Evolutionary conservation across 306 rosid genomes (phyloP).

Genomic region (Corylus heterophylla): DNA sequence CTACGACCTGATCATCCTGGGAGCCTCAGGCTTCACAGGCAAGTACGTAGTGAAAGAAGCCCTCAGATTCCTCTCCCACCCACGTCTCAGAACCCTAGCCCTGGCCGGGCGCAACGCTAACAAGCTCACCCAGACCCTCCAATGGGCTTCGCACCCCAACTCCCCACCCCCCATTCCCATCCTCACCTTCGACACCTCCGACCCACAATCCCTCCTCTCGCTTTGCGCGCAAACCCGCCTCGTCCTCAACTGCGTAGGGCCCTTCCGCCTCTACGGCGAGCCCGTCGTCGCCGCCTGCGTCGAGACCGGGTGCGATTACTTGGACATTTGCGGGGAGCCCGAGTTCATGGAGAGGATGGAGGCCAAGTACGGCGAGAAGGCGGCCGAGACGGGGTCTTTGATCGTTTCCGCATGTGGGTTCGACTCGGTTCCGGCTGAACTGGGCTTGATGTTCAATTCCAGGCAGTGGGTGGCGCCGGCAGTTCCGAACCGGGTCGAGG

Average conservation of each 20-base stretch:
- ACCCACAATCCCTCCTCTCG: slow-evolving; percentile 53
- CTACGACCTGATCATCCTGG: slow-evolving; percentile 70
- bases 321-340: slow-evolving; percentile 84
- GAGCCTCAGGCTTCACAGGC: slow-evolving; percentile 94
- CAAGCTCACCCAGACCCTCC: slow-evolving; percentile 57
- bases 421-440: slow-evolving; percentile 87
- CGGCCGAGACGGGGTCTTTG: slow-evolving; percentile 53
- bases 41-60: slow-evolving; percentile 71
- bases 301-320: slow-evolving; percentile 67
- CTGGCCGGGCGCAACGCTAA: slow-evolving; percentile 71
- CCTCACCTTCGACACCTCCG: slow-evolving; percentile 61
- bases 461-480: slow-evolving; percentile 59
- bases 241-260: slow-evolving; percentile 90
- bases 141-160: slow-evolving; percentile 65
- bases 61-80: slow-evolving; percentile 57
- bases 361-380: slow-evolving; percentile 43
- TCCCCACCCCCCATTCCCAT: slow-evolving; percentile 58
- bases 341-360: slow-evolving; percentile 89
- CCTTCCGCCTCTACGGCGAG: slow-evolving; percentile 82
- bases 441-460: slow-evolving; percentile 75
- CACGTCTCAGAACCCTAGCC: slow-evolving; percentile 63
- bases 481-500: slow-evolving; percentile 63
- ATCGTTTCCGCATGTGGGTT: slow-evolving; percentile 89
- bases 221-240: slow-evolving; percentile 66
- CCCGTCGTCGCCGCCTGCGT: slow-evolving; percentile 76